Evolutionary conservation across 1,284 basidiomycete genomes (phyloP), one percentile per base, ranked within the genome.

Genomic region (Trichosporon asahii): DNA sequence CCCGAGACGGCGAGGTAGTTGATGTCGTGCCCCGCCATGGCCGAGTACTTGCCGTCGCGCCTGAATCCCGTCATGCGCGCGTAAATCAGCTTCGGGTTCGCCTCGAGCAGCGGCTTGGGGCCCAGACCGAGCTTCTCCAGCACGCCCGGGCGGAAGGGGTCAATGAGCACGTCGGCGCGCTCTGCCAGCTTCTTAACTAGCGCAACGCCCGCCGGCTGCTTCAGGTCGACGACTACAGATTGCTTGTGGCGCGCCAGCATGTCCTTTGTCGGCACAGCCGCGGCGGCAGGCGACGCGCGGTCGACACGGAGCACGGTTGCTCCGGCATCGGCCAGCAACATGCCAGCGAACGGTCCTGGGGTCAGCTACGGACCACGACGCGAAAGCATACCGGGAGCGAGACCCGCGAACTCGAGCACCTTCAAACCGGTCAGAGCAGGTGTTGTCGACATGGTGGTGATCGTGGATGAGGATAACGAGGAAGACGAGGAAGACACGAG

Each of bases 21-120:
- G 65, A 73, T 37, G 60, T 73, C 72, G 29, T 73, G 72, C n/a
- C 72, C 72, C 3, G 72, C 72, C 72, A 73, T 73, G 23, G 57
- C 37, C 27, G 33, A 44, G 37, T 71, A 73, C 27, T 29, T 63
- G 15, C 49, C 40, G 29, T 65, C 57, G 53, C 63, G 64, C 11
- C 57, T 64, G 66, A 73, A 73, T 12, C 72, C 72, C 14, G 65
- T 67, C 72, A 73, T 73, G 65, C 72, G 72, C 23, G 68, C 72
- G 66, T 64, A 71, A 60, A 73, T 69, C 21, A 73, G 72, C 7
- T 66, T 57, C 14, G 72, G 72, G 70, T 73, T 73, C 49, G 63
- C 11, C 11, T 46, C 40, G 6, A 29, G 18, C 21, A 46, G 49
- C 27, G 60, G 40, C 1, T 46, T 64, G 0, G 72, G 72, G 1